phyloP scores from a whole-genome alignment of 169 alveolate species.

The Eimeria zaria region DNA sequence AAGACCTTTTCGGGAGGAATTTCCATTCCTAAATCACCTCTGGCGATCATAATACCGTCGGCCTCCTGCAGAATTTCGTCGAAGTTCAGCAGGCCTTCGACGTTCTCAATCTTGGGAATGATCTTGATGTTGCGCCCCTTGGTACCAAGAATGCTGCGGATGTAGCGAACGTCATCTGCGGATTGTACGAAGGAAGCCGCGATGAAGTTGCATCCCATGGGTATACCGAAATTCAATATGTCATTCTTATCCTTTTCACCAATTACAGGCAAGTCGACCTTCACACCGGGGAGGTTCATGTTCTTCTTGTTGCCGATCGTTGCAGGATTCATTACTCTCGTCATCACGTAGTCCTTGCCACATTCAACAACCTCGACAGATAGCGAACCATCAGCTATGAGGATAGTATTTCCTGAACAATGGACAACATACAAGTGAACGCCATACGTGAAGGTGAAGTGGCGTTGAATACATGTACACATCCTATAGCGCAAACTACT shows the following conservation, averaged over 20 bases:
- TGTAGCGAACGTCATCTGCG: conserved; percentile 92
- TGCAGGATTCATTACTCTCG: conserved; percentile 96
- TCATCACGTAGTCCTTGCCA: conserved; percentile 90
- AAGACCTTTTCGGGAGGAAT: conserved; percentile 99
- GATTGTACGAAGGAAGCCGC: conserved; percentile 95
- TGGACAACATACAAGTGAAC: neutral
- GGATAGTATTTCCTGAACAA: conserved; percentile 90
- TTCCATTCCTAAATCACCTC: conserved; percentile 99
- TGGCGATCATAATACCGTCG: conserved; percentile 99
- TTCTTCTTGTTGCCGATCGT: conserved; percentile 98
- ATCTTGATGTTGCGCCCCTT: conserved; percentile 97
- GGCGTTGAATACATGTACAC: neutral
- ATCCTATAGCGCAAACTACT: neutral
- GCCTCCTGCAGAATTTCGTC: conserved; percentile 97
- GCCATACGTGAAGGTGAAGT: neutral
- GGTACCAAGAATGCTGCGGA: conserved; percentile 94
- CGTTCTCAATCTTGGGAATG: conserved; percentile 98
- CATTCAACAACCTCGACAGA: conserved; percentile 94
- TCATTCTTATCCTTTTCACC: conserved; percentile 99
- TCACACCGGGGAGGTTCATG: conserved; percentile 99
- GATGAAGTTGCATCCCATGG: conserved; percentile 97
- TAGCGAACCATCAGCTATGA: conserved; percentile 99
- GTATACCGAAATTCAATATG: conserved; percentile 98
- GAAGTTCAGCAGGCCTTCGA: conserved; percentile 97
- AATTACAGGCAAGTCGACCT: conserved; percentile 98